Percentiles rank a stretch among this genome's conserved stretches.
phyloP scores from a whole-genome alignment of 2,329 filamentous ascomycete species.

The Fusarium pseudoanthophilum region DNA sequence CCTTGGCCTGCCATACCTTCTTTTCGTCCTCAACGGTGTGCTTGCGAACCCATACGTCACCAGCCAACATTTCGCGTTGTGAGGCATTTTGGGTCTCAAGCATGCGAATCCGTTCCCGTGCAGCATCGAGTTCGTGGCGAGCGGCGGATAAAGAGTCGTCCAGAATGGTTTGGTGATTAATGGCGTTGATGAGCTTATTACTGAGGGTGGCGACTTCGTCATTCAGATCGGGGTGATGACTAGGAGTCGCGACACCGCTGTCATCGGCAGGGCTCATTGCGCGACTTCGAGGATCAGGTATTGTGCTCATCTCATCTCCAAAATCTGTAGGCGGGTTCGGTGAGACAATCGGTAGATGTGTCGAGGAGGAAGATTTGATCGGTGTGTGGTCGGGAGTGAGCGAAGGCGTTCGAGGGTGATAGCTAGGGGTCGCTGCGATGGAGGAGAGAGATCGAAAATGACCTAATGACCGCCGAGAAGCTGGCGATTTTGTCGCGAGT shows the following conservation, averaged over 20 bases:
- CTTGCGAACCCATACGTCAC: conserved; percentile 80
- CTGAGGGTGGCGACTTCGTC: conserved; percentile 89
- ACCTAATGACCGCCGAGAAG: conserved; percentile 53
- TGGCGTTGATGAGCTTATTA: conserved; percentile 95
- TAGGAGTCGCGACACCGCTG: conserved; percentile 46
- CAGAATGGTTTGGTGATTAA: conserved; percentile 93
- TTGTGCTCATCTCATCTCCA: conserved; percentile 73
- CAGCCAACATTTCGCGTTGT: conserved; percentile 77
- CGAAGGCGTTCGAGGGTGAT: conserved; percentile 52
- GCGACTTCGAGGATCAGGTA: conserved; percentile 72
- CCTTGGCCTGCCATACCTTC: conserved; percentile 63
- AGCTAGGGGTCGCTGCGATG: conserved; percentile 56
- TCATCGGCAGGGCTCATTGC: conserved; percentile 59
- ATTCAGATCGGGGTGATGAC: conserved; percentile 66
- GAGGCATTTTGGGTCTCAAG: conserved; percentile 74
- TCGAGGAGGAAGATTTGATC: conserved; percentile 53
- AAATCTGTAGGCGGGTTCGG: conserved; percentile 57
- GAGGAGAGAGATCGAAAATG: conserved; percentile 66
- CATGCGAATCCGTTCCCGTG: conserved; percentile 72
- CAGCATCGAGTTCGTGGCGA: conserved; percentile 82
- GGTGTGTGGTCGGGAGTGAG: conserved; percentile 51
- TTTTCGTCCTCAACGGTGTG: conserved; percentile 80
- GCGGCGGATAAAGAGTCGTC: conserved; percentile 88
- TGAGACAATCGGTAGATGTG: conserved; percentile 51
- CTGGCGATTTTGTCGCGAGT: conserved; percentile 41